Percentiles rank a stretch among this genome's conserved stretches.
Evolutionary conservation across 1,284 basidiomycete genomes (phyloP).

Genomic region (Trametes polyzona): DNA sequence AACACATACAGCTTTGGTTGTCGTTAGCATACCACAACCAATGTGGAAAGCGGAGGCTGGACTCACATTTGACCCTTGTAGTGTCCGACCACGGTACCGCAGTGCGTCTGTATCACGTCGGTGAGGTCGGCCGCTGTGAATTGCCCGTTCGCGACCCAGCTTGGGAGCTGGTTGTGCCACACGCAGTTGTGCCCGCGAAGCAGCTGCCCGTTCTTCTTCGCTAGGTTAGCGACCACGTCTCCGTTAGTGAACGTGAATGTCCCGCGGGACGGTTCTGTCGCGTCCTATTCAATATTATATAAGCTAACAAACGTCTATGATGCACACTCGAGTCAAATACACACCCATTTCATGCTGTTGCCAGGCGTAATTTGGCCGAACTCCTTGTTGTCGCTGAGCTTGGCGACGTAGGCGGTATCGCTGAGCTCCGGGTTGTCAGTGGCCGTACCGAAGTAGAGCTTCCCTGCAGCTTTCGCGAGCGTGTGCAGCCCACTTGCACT

Average conservation of each 20-base stretch:
- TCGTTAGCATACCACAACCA: background rate
- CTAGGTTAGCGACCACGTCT: conserved; percentile 52
- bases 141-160: conserved; percentile 51
- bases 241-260: conserved; percentile 50
- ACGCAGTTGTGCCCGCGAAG: conserved; percentile 52
- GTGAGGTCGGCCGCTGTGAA: conserved; percentile 48
- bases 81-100: conserved; percentile 49
- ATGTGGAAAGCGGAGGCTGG: background rate
- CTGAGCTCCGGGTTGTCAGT: conserved; percentile 60
- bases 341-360: conserved; percentile 62
- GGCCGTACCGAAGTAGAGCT: conserved; percentile 61
- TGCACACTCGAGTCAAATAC: too few species aligned
- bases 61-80: conserved; percentile 56
- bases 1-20: background rate
- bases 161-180: conserved; percentile 59
- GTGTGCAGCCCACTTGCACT: conserved; percentile 37
- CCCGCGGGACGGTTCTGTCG: conserved; percentile 54
- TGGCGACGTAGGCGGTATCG: conserved; percentile 48
- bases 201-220: conserved; percentile 49
- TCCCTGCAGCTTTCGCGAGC: conserved; percentile 53
- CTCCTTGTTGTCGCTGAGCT: conserved; percentile 46
- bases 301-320: too few species aligned
- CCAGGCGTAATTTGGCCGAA: conserved; percentile 58
- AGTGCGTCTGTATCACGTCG: conserved; percentile 50
- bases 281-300: conserved; percentile 47